Evolutionary conservation across 2,329 filamentous ascomycete species (phyloP).

Genomic region (Tolypocladium ophioglossoides): DNA sequence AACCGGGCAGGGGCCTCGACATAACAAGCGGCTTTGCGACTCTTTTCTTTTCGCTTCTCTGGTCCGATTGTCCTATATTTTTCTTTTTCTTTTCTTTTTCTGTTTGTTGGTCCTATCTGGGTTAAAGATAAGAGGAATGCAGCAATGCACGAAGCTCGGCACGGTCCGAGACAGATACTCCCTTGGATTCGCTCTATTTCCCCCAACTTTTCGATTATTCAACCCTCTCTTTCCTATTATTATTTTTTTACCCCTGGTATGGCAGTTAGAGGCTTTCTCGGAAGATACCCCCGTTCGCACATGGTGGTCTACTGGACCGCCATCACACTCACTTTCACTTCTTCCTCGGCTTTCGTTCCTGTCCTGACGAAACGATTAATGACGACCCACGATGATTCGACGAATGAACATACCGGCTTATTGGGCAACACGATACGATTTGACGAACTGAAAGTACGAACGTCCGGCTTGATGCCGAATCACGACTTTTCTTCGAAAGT

Average conservation of each 20-base stretch:
- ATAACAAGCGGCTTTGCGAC: constrained; percentile 35
- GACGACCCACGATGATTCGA: constrained; percentile 32
- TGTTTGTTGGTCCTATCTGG: constrained; percentile 7
- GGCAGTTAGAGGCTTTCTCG: neutral
- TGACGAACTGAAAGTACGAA: constrained; percentile 16
- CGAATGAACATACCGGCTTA: constrained; percentile 21
- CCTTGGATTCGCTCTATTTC: constrained; percentile 30
- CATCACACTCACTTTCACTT: constrained; percentile 17
- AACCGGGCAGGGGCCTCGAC: constrained; percentile 33
- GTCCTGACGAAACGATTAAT: constrained; percentile 35
- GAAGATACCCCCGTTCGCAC: constrained; percentile 12
- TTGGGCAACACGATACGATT: constrained; percentile 17
- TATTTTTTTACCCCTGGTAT: constrained; percentile 3
- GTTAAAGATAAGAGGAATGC: constrained; percentile 47
- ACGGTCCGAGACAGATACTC: constrained; percentile 35
- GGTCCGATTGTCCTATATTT: constrained; percentile 16
- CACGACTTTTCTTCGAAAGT: constrained; percentile 15
- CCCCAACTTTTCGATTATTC: constrained; percentile 12
- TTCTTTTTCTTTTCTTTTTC: constrained; percentile 15
- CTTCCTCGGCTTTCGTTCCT: constrained; percentile 24
- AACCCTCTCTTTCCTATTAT: constrained; percentile 21
- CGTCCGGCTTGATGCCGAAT: constrained; percentile 22
- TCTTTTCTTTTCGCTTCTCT: constrained; percentile 18
- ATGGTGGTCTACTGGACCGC: constrained; percentile 1
- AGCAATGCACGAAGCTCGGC: constrained; percentile 51